Percentiles rank a stretch among this genome's conserved stretches.
Evolutionary conservation across 1,284 basidiomycete species (phyloP).

Genomic region (Austroboletus niveus): DNA sequence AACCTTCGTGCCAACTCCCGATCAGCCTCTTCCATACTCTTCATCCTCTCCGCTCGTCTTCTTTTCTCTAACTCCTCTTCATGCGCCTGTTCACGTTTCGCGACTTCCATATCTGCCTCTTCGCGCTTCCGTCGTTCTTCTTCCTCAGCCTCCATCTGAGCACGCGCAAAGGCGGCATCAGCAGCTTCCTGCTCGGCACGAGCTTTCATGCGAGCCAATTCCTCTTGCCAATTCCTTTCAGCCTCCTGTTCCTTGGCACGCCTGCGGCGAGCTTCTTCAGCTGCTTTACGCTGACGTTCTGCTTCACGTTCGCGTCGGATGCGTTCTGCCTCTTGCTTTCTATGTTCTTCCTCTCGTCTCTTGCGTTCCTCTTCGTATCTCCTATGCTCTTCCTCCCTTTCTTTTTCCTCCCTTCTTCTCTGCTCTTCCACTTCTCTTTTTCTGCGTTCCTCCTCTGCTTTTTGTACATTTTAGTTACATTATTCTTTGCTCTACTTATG

Average conservation of each 20-base stretch:
- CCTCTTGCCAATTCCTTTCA: slow-evolving; percentile 32
- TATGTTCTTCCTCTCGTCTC: slow-evolving; percentile 11
- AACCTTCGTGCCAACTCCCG: slow-evolving; percentile 30
- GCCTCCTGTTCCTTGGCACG: slow-evolving; percentile 27
- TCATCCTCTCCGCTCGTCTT: slow-evolving; percentile 34
- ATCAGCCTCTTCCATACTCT: slow-evolving; percentile 25
- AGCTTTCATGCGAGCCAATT: slow-evolving; percentile 30
- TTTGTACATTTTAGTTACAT: too few relatives aligned
- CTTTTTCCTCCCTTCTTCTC: slow-evolving; percentile 22
- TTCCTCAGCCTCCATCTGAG: slow-evolving; percentile 31
- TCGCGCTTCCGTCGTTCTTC: slow-evolving; percentile 30
- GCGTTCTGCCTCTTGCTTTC: slow-evolving; percentile 21
- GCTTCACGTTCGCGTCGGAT: slow-evolving; percentile 12
- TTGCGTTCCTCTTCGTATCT: slow-evolving; percentile 20
- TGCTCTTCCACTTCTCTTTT: background rate
- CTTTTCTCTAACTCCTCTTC: slow-evolving; percentile 38
- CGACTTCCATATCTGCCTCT: slow-evolving; percentile 32
- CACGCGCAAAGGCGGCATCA: slow-evolving; percentile 33
- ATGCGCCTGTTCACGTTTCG: slow-evolving; percentile 35
- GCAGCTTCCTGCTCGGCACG: slow-evolving; percentile 35
- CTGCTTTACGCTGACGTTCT: slow-evolving; percentile 16
- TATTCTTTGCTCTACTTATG: too few relatives aligned
- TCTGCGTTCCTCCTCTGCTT: slow-evolving; percentile 7
- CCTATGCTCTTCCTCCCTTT: slow-evolving; percentile 14
- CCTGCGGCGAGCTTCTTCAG: slow-evolving; percentile 12